A percentile compares a stretch with the other conserved stretches of the same genome.
phyloP scores from a whole-genome alignment of 768 basidiomycete species.

The Paxillus ammoniavirescens region DNA sequence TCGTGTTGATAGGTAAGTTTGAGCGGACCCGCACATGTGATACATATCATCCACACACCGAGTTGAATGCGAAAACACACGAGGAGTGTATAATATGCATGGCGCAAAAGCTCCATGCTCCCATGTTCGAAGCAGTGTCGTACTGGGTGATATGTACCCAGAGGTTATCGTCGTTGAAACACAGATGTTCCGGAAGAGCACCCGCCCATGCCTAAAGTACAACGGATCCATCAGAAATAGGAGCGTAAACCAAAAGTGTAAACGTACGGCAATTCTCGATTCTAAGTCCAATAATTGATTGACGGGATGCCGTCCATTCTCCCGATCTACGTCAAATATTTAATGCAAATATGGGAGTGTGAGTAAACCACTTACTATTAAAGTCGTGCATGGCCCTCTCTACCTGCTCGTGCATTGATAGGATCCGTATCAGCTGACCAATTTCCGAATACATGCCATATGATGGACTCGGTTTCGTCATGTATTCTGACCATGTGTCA shows the following conservation, averaged over 20 bases:
- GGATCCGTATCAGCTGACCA: constrained; percentile 71
- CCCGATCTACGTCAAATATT: constrained; percentile 30
- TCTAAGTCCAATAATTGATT: constrained; percentile 41
- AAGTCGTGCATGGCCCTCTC: constrained; percentile 54
- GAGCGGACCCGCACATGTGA: not conserved
- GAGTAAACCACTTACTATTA: constrained; percentile 38
- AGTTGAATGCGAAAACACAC: constrained; percentile 59
- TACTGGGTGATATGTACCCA: constrained; percentile 72
- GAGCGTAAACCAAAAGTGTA: not conserved
- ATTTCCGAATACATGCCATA: constrained; percentile 54
- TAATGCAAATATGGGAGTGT: constrained; percentile 6
- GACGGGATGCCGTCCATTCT: constrained; percentile 29
- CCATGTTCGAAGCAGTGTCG: constrained; percentile 73
- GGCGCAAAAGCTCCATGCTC: constrained; percentile 78
- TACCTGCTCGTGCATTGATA: constrained; percentile 61
- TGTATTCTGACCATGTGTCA: constrained; percentile 50
- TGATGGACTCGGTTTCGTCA: constrained; percentile 60
- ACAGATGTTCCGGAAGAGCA: constrained; percentile 68
- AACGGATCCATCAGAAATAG: constrained; percentile 9
- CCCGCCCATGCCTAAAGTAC: constrained; percentile 56
- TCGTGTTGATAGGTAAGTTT: not conserved
- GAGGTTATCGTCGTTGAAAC: constrained; percentile 68
- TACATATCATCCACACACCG: constrained; percentile 42
- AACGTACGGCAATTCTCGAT: constrained; percentile 39
- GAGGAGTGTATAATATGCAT: constrained; percentile 76